phyloP scores from a whole-genome alignment of 2,329 filamentous ascomycete species.

The Orbilia brochopaga region DNA sequence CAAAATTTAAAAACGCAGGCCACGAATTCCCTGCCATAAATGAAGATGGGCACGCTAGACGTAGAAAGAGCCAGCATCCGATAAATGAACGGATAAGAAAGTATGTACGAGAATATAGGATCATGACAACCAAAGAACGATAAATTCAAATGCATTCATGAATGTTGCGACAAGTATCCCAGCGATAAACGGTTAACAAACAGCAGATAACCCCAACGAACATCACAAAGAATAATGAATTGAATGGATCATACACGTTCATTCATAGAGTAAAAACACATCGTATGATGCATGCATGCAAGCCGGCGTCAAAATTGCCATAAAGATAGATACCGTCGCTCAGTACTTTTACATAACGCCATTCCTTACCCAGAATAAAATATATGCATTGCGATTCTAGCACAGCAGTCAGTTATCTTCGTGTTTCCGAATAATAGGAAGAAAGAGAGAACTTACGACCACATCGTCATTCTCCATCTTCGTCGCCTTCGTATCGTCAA shows the following conservation, averaged over 20 bases:
- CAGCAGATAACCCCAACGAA: neutral
- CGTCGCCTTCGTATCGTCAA: constrained; percentile 72
- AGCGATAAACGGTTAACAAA: too few relatives aligned
- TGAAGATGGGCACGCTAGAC: too few relatives aligned
- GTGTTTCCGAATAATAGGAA: neutral
- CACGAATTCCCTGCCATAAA: too few relatives aligned
- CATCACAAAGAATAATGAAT: neutral
- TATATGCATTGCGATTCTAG: constrained; percentile 54
- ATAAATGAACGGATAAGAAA: too few relatives aligned
- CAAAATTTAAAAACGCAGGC: too few relatives aligned
- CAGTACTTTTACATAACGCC: constrained; percentile 53
- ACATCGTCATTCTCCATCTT: constrained; percentile 53
- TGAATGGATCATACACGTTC: too few relatives aligned
- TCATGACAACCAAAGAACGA: too few relatives aligned
- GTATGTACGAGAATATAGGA: too few relatives aligned
- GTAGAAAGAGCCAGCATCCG: too few relatives aligned
- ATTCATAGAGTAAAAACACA: too few relatives aligned
- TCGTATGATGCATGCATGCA: neutral
- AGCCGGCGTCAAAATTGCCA: neutral
- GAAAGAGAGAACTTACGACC: constrained; percentile 51
- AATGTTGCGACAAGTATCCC: too few relatives aligned
- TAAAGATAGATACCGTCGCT: neutral
- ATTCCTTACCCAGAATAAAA: constrained; percentile 55
- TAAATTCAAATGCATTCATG: too few relatives aligned
- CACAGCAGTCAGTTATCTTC: constrained; percentile 5